Conservation (phyloP, 306 rosid genomes). For the Prunus padus region DNA sequence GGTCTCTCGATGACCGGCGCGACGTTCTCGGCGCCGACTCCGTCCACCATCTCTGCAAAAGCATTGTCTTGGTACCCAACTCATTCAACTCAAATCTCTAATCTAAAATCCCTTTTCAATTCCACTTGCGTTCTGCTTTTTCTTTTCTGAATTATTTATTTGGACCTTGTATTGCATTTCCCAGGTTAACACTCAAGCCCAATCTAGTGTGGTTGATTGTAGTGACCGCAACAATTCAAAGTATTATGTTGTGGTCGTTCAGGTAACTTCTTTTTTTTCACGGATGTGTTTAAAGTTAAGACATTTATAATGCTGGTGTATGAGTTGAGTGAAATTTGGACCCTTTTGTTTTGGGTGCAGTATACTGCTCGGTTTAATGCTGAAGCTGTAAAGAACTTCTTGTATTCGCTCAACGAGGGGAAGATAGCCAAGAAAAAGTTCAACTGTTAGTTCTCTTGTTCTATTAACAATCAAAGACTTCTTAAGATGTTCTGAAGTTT, state of each 20-base stretch:
- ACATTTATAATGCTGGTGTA: not conserved
- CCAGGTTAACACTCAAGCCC: conserved; percentile 85
- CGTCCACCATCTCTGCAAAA: conserved; percentile 85
- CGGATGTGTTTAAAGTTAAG: not conserved
- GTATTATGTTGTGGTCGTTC: conserved; percentile 77
- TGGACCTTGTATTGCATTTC: not conserved
- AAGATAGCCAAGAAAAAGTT: conserved; percentile 59
- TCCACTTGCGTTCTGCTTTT: not conserved
- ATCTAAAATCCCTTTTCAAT: not conserved
- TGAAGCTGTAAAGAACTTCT: conserved; percentile 48
- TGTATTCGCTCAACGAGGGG: conserved; percentile 51
- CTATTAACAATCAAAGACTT: not conserved
- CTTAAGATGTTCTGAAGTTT: not conserved
- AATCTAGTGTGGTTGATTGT: conserved; percentile 60
- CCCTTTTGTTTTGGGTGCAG: conserved; percentile 32
- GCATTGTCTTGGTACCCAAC: conserved; percentile 66
- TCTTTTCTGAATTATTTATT: not conserved
- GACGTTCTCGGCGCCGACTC: conserved; percentile 68
- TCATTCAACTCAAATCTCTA: not conserved
- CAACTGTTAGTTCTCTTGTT: conserved; percentile 40
- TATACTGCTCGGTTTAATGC: conserved; percentile 57
- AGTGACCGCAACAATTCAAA: conserved; percentile 77
- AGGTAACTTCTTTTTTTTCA: conserved; percentile 24
- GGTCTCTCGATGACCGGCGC: conserved; percentile 77
- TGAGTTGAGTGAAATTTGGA: not conserved